A percentile compares a stretch with the other conserved stretches of the same genome.
phyloP scores from a whole-genome alignment of 768 basidiomycete species.

The Pilatotrama ljubarskyi region DNA sequence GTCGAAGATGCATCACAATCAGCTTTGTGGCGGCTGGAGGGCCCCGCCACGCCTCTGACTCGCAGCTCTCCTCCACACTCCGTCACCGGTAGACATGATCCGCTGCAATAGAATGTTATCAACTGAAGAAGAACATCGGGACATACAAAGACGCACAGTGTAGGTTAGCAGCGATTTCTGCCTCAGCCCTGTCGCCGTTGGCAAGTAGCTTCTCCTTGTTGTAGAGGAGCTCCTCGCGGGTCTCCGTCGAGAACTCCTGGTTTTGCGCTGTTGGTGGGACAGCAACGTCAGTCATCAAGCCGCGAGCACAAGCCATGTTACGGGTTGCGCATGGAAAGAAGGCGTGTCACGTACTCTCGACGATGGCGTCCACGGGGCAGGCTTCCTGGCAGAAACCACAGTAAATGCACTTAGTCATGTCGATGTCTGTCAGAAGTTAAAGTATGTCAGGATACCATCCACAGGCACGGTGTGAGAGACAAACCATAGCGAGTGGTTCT shows the following conservation, averaged over 20 bases:
- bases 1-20: conserved; percentile 19
- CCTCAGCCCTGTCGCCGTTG: conserved; percentile 95
- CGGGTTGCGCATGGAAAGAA: conserved; percentile 28
- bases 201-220: conserved; percentile 99
- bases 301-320: not conserved
- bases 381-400: conserved; percentile 99
- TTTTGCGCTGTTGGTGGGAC: conserved; percentile 72
- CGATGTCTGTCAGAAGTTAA: conserved; percentile 67
- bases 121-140: conserved; percentile 1
- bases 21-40: conserved; percentile 25
- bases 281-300: not conserved
- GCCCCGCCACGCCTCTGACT: conserved; percentile 12
- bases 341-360: conserved; percentile 77
- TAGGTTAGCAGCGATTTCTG: conserved; percentile 95
- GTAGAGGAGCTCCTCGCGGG: conserved; percentile 96
- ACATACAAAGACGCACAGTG: conserved; percentile 47
- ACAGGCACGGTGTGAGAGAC: conserved; percentile 10
- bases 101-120: conserved; percentile 44
- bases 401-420: conserved; percentile 99
- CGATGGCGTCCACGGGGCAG: conserved; percentile 98
- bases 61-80: not conserved
- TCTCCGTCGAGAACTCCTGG: conserved; percentile 96
- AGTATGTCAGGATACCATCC: conserved; percentile 5
- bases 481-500: conserved; percentile 96
- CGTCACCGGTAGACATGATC: conserved; percentile 84